A percentile compares a stretch with the other conserved stretches of the same genome.
Evolutionary conservation across 805 yeast genomes (phyloP).

Genomic region (Saturnispora gosingensis): DNA sequence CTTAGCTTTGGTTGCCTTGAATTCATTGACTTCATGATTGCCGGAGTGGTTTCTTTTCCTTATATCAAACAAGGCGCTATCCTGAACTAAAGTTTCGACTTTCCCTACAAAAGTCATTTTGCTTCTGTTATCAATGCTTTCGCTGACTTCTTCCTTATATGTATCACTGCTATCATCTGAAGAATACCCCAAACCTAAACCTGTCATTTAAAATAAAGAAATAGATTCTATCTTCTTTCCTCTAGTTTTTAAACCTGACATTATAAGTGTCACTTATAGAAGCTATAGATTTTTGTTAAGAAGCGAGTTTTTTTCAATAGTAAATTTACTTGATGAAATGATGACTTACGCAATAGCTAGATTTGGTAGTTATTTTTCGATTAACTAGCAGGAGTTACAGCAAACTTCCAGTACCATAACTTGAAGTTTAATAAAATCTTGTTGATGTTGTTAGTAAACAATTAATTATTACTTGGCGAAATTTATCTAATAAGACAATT

Average conservation of each 20-base stretch:
- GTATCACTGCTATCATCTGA: constrained; percentile 1
- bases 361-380: no score
- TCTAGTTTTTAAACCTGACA: neutral
- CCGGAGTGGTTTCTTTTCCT: constrained; percentile 31
- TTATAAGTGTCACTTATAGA: neutral
- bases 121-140: neutral
- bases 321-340: neutral
- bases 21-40: constrained; percentile 10
- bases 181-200: neutral
- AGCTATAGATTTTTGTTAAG: neutral
- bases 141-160: neutral
- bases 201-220: neutral
- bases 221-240: neutral
- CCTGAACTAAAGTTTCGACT: constrained; percentile 27
- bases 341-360: no score
- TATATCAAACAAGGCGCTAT: constrained; percentile 32
- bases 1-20: constrained; percentile 20
- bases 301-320: neutral
- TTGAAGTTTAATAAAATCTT: no score
- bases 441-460: no score
- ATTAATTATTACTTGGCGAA: no score
- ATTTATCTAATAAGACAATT: no score
- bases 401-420: no score
- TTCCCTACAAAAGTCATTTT: constrained; percentile 20
- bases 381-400: no score